These are phyloP conservation scores for Niveomyces coronatus DNA, from an alignment of 2,329 filamentous ascomycete species.

Conservation along the genomic window DNA sequence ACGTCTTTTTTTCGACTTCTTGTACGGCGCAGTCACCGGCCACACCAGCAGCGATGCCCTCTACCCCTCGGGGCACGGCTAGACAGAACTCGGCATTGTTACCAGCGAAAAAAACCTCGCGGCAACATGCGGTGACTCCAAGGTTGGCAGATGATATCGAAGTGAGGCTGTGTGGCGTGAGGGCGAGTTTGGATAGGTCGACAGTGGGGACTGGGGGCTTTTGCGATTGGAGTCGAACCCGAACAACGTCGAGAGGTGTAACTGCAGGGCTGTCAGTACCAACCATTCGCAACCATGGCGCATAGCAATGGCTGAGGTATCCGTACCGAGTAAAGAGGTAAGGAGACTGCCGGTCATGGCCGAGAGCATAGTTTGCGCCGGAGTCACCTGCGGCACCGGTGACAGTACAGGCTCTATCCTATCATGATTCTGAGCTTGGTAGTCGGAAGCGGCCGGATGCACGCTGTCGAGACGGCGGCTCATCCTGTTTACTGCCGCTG, in stretches of 20 bases:
- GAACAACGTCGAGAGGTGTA: constrained; percentile 92
- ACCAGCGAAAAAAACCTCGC: constrained; percentile 93
- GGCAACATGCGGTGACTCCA: constrained; percentile 87
- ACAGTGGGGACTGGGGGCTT: constrained; percentile 36
- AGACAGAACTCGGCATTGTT: constrained; percentile 75
- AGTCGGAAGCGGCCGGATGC: constrained; percentile 6
- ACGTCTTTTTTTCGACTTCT: constrained; percentile 71
- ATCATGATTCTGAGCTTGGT: constrained; percentile 18
- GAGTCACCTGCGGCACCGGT: constrained; percentile 55
- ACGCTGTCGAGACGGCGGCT: not conserved
- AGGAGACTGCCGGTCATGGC: constrained; percentile 84
- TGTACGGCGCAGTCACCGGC: constrained; percentile 69
- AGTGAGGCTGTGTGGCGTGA: constrained; percentile 48
- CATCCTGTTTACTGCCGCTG: constrained; percentile 4
- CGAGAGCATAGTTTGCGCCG: constrained; percentile 87
- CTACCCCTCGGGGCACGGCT: constrained; percentile 51
- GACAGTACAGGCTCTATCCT: constrained; percentile 16
- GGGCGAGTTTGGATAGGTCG: constrained; percentile 44
- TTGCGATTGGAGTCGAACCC: constrained; percentile 88
- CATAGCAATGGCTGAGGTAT: too few species aligned
- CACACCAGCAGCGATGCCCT: constrained; percentile 33
- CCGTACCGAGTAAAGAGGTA: constrained; percentile 78
- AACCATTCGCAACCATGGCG: not conserved
- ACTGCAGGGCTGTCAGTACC: constrained; percentile 39
- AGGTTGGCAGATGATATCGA: constrained; percentile 68